Evolutionary conservation across 1,284 basidiomycete species (phyloP).

Genomic region (Ceratobasidium sp.): DNA sequence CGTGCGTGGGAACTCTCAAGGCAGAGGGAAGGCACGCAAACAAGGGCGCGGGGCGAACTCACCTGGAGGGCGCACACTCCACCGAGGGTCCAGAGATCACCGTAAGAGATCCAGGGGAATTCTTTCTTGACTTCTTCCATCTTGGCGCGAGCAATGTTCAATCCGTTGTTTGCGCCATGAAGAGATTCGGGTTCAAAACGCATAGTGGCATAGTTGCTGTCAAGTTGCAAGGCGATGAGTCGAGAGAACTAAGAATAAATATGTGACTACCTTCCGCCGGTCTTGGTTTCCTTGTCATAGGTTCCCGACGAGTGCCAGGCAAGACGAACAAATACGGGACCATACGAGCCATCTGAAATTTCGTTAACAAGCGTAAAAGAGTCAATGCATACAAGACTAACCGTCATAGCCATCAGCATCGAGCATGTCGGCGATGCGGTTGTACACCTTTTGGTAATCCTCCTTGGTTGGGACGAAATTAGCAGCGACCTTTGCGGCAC

Average conservation of each 20-base stretch:
- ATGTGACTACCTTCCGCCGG: slow-evolving; percentile 77
- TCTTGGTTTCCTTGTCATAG: slow-evolving; percentile 84
- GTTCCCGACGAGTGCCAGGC: slow-evolving; percentile 95
- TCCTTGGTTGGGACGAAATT: slow-evolving; percentile 74
- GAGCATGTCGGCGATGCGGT: slow-evolving; percentile 77
- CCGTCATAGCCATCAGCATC: slow-evolving; percentile 86
- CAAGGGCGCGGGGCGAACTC: slow-evolving; percentile 10
- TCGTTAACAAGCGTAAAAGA: slow-evolving; percentile 20
- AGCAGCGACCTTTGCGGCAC: slow-evolving; percentile 65
- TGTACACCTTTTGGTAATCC: slow-evolving; percentile 94
- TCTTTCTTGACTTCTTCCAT: slow-evolving; percentile 90
- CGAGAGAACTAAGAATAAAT: slow-evolving; percentile 27
- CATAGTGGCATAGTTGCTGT: slow-evolving; percentile 94
- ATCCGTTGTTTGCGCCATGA: slow-evolving; percentile 89
- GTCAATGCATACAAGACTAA: slow-evolving; percentile 50
- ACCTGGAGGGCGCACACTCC: slow-evolving; percentile 85
- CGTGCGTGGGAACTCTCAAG: not conserved
- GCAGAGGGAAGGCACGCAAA: not conserved
- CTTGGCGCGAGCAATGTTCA: slow-evolving; percentile 80
- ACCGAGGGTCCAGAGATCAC: slow-evolving; percentile 92
- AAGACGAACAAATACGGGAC: slow-evolving; percentile 89
- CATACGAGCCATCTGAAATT: slow-evolving; percentile 83
- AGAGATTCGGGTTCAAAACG: slow-evolving; percentile 85
- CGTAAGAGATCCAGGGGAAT: slow-evolving; percentile 91
- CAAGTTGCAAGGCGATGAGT: not conserved